These are phyloP conservation scores for Coniochaeta sp. DNA, from an alignment of 2,329 filamentous ascomycete species.

Conservation along the genomic window DNA sequence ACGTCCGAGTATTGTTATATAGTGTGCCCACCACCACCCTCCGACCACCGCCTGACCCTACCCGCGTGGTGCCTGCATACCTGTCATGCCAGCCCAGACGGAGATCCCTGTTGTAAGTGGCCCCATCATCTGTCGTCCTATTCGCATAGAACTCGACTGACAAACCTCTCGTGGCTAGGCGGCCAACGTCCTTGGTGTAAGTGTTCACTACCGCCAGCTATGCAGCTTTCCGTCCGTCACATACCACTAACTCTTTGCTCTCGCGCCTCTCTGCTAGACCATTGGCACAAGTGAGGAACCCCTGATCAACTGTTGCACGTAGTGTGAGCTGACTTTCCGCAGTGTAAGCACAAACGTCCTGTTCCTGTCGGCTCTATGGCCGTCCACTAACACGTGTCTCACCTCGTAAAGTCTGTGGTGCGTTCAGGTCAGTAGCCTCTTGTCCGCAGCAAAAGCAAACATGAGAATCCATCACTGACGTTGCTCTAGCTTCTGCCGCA, in stretches of 20 bases:
- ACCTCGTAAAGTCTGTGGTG: slow-evolving; percentile 27
- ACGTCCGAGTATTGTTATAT: not conserved
- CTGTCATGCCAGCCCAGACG: slow-evolving; percentile 20
- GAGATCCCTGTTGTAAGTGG: slow-evolving; percentile 19
- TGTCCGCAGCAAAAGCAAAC: not conserved
- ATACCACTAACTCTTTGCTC: not conserved
- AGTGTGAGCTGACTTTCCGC: not conserved
- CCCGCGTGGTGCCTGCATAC: not conserved
- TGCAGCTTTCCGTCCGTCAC: not conserved
- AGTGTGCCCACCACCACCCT: not conserved
- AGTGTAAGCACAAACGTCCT: not conserved
- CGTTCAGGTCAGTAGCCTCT: slow-evolving; percentile 23
- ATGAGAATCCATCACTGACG: not conserved
- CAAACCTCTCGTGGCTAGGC: slow-evolving; percentile 13
- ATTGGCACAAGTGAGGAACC: slow-evolving; percentile 20
- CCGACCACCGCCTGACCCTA: not conserved
- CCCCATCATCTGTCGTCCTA: not conserved
- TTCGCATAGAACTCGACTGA: slow-evolving; percentile 1
- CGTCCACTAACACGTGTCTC: not conserved
- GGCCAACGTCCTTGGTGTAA: slow-evolving; percentile 31
- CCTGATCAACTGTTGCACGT: not conserved
- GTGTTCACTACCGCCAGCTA: slow-evolving; percentile 10
- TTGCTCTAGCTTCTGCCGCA: slow-evolving; percentile 20
- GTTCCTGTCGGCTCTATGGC: not conserved
- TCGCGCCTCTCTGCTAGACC: slow-evolving; percentile 12